phyloP scores from a whole-genome alignment of 148 eudicot species.

The Vaccinium myrtillus region DNA sequence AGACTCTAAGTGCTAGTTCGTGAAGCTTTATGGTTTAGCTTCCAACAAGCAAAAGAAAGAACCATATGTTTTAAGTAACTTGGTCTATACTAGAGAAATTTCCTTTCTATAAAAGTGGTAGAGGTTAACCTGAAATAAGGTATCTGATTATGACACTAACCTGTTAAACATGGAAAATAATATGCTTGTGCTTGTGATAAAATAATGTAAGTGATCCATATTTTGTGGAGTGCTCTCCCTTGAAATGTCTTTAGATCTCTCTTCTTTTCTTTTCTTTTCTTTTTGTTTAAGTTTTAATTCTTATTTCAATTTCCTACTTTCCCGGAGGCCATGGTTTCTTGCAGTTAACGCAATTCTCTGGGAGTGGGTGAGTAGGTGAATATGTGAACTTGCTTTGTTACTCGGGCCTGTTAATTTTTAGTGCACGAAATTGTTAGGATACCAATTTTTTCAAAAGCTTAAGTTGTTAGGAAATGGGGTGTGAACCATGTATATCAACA shows the following conservation, averaged over 20 bases:
- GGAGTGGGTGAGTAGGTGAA: background rate
- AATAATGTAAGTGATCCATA: background rate
- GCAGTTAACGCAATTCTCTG: background rate
- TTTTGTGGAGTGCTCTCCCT: background rate
- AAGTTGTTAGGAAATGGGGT: too few relatives aligned
- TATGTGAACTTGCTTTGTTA: conserved; percentile 3
- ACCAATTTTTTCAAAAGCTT: background rate
- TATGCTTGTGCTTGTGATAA: too few relatives aligned
- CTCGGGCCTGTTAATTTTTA: background rate
- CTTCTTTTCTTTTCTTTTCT: background rate
- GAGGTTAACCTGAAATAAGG: too few relatives aligned
- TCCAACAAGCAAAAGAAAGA: too few relatives aligned
- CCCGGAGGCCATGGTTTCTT: background rate
- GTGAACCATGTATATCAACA: too few relatives aligned
- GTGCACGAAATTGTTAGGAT: background rate
- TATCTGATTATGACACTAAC: too few relatives aligned
- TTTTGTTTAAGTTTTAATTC: too few relatives aligned
- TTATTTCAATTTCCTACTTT: background rate
- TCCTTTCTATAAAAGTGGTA: too few relatives aligned
- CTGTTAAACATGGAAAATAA: too few relatives aligned
- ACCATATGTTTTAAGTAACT: too few relatives aligned
- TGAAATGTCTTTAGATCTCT: background rate
- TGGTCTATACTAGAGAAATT: too few relatives aligned
- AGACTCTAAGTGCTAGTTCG: background rate
- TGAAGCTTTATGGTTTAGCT: too few relatives aligned